phyloP scores from a whole-genome alignment of 2,329 filamentous ascomycete genomes.

The Stromatinia cepivora region DNA sequence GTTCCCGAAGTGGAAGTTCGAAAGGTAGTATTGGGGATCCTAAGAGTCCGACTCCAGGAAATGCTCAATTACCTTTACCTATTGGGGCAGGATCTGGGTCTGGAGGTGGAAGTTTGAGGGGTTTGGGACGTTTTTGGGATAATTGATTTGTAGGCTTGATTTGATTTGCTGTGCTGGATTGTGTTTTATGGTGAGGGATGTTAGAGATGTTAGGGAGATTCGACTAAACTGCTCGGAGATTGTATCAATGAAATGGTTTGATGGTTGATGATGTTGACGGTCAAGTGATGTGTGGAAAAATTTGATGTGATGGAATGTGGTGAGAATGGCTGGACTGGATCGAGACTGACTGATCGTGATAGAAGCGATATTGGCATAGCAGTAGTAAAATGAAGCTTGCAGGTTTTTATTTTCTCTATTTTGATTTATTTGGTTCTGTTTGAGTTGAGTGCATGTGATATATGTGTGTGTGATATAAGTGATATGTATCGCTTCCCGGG shows the following conservation, averaged over 20 bases:
- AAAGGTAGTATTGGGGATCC: conserved; percentile 52
- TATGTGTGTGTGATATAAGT: not conserved
- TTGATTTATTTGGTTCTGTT: not conserved
- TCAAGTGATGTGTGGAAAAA: not conserved
- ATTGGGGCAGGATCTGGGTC: conserved; percentile 5
- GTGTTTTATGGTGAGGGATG: not conserved
- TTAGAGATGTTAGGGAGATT: not conserved
- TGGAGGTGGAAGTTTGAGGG: conserved; percentile 7
- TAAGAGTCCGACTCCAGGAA: conserved; percentile 48
- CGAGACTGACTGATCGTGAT: not conserved
- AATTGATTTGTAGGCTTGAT: conserved; percentile 10
- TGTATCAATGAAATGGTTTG: not conserved
- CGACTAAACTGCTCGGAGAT: not conserved
- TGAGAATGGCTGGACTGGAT: not conserved
- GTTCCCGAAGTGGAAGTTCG: conserved; percentile 46
- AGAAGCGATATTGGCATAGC: not conserved
- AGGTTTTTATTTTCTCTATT: not conserved
- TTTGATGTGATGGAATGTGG: not conserved
- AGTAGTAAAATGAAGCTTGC: conserved; percentile 13
- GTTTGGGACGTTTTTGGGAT: conserved; percentile 15
- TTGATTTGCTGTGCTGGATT: not conserved
- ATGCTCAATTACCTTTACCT: conserved; percentile 19
- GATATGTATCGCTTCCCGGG: too few species aligned
- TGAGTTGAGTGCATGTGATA: not conserved
- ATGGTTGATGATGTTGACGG: not conserved